Conservation (phyloP, 1,284 basidiomycete genomes). For the Lentinula novae-zelandiae region DNA sequence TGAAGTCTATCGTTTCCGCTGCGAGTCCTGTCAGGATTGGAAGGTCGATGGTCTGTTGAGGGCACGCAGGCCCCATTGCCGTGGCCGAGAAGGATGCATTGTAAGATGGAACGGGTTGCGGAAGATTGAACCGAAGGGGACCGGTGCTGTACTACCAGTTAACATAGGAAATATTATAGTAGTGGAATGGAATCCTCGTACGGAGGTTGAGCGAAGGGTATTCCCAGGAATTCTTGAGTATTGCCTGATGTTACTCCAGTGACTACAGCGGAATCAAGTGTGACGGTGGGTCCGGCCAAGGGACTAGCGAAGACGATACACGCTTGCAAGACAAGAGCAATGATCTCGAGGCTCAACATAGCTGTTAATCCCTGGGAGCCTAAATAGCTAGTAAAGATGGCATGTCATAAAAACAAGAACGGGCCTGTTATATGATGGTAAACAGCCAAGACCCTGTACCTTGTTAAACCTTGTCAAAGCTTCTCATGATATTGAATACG, state of each 20-base stretch:
- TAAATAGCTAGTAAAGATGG: slow-evolving; percentile 32
- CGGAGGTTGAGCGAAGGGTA: slow-evolving; percentile 50
- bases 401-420: slow-evolving; percentile 23
- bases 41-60: slow-evolving; percentile 39
- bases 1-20: slow-evolving; percentile 30
- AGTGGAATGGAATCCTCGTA: slow-evolving; percentile 17
- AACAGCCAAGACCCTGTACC: not conserved
- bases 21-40: slow-evolving; percentile 31
- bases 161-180: not conserved
- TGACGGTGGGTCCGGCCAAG: slow-evolving; percentile 31
- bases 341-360: slow-evolving; percentile 7
- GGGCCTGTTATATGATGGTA: not conserved
- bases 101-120: slow-evolving; percentile 40
- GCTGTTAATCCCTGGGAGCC: not conserved
- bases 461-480: too few relatives aligned
- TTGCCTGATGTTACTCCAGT: slow-evolving; percentile 28
- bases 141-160: slow-evolving; percentile 4
- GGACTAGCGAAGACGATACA: slow-evolving; percentile 11
- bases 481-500: not conserved
- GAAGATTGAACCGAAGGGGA: slow-evolving; percentile 45
- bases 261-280: slow-evolving; percentile 36
- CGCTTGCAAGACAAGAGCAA: slow-evolving; percentile 1
- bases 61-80: slow-evolving; percentile 43
- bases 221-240: slow-evolving; percentile 42
- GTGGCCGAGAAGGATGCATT: slow-evolving; percentile 35